Evolutionary conservation across 805 yeast species (phyloP).

Genomic region (Soucietia sequanensis): DNA sequence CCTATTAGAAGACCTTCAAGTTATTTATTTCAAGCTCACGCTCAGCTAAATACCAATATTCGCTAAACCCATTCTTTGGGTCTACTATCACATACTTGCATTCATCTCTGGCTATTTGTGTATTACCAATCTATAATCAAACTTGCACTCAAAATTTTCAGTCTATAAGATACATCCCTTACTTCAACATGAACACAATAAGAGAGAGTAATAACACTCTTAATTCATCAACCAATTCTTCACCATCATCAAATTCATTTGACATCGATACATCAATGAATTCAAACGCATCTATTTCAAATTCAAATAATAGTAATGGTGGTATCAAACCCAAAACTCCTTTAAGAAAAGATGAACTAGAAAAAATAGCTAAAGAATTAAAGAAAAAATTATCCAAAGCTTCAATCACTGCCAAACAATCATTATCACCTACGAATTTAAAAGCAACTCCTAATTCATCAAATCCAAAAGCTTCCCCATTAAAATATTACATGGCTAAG

Average conservation of each 20-base stretch:
- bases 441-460: conserved; percentile 2
- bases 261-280: conserved; percentile 9
- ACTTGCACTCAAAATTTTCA: too few relatives aligned
- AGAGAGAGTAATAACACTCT: conserved; percentile 18
- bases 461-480: conserved; percentile 23
- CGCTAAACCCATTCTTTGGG: too few relatives aligned
- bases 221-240: conserved; percentile 13
- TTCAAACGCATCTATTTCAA: conserved; percentile 3
- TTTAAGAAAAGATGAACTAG: conserved; percentile 43
- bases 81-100: too few relatives aligned
- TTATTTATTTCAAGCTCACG: too few relatives aligned
- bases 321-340: conserved; percentile 27
- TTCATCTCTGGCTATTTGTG: too few relatives aligned
- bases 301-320: neutral
- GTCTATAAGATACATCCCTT: too few relatives aligned
- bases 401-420: conserved; percentile 43
- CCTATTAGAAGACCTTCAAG: too few relatives aligned
- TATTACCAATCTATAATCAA: too few relatives aligned
- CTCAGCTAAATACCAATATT: too few relatives aligned
- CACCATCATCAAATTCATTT: conserved; percentile 8
- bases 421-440: conserved; percentile 16
- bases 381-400: conserved; percentile 42
- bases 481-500: conserved; percentile 29
- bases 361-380: conserved; percentile 42
- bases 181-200: conserved; percentile 23